Conservation (phyloP, 768 basidiomycete genomes). For the Hericium alpestre region DNA sequence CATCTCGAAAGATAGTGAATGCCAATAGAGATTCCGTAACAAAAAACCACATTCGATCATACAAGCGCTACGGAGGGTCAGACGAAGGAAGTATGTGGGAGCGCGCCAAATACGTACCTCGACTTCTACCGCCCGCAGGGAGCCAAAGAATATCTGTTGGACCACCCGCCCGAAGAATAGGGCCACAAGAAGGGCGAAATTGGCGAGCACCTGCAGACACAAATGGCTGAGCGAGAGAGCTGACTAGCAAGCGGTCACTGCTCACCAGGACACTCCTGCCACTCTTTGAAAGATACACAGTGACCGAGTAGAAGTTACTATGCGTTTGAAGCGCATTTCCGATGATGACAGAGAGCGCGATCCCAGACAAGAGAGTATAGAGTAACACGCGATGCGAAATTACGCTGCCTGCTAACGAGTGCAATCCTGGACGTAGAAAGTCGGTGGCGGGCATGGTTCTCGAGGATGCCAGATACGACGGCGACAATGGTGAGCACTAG, state of each 20-base stretch:
- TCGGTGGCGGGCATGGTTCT: conserved; percentile 23
- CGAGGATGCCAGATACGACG: background rate
- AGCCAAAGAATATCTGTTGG: conserved; percentile 86
- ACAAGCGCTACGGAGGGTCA: conserved; percentile 62
- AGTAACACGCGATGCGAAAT: conserved; percentile 56
- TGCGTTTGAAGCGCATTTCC: conserved; percentile 71
- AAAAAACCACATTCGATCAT: conserved; percentile 96
- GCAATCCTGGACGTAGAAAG: conserved; percentile 39
- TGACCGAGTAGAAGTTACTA: conserved; percentile 89
- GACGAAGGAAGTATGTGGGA: background rate
- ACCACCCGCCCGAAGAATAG: conserved; percentile 66
- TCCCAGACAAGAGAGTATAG: conserved; percentile 57
- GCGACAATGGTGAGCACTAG: background rate
- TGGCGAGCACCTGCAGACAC: conserved; percentile 65
- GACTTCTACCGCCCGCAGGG: conserved; percentile 76
- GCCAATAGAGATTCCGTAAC: conserved; percentile 93
- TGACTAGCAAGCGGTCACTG: background rate
- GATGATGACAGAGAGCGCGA: conserved; percentile 64
- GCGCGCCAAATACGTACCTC: conserved; percentile 48
- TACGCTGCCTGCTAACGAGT: conserved; percentile 38
- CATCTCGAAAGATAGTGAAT: conserved; percentile 94
- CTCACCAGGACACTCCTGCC: conserved; percentile 85
- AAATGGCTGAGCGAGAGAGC: background rate
- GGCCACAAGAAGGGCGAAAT: conserved; percentile 75
- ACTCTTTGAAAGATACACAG: conserved; percentile 87